Evolutionary conservation across 139 green algal species (phyloP).

Genomic region (Chlamydomonas incerta): DNA sequence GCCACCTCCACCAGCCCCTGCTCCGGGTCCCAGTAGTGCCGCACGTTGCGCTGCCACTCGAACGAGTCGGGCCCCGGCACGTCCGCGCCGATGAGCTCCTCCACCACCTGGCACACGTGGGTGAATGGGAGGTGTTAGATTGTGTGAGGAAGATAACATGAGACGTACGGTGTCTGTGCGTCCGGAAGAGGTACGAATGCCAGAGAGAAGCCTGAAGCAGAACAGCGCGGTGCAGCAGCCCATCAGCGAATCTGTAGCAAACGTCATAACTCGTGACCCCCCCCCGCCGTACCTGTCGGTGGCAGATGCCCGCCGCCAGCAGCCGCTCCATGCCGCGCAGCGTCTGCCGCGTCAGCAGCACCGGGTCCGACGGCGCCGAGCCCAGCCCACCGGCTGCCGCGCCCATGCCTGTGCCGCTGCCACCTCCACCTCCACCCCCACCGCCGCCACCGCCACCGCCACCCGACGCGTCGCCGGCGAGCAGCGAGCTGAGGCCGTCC

Average conservation of each 20-base stretch:
- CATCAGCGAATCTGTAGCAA: too few relatives aligned
- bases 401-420: background rate
- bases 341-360: background rate
- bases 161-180: too few relatives aligned
- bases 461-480: too few relatives aligned
- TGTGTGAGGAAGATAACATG: too few relatives aligned
- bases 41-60: slow-evolving; percentile 52
- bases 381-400: too few relatives aligned
- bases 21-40: slow-evolving; percentile 58
- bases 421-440: background rate
- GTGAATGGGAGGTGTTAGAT: too few relatives aligned
- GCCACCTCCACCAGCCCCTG: slow-evolving; percentile 34
- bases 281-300: slow-evolving; percentile 15
- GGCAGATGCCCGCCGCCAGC: slow-evolving; percentile 47
- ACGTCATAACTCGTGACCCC: too few relatives aligned
- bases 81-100: slow-evolving; percentile 46
- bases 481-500: background rate
- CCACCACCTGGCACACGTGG: slow-evolving; percentile 58
- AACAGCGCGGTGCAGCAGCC: too few relatives aligned
- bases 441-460: background rate
- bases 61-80: slow-evolving; percentile 34
- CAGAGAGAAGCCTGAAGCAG: too few relatives aligned
- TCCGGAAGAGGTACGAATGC: too few relatives aligned
- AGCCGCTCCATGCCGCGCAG: slow-evolving; percentile 50
- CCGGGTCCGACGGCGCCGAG: background rate